Conservation (phyloP, 2,329 filamentous ascomycete genomes). For the Macrophomina phaseolina region DNA sequence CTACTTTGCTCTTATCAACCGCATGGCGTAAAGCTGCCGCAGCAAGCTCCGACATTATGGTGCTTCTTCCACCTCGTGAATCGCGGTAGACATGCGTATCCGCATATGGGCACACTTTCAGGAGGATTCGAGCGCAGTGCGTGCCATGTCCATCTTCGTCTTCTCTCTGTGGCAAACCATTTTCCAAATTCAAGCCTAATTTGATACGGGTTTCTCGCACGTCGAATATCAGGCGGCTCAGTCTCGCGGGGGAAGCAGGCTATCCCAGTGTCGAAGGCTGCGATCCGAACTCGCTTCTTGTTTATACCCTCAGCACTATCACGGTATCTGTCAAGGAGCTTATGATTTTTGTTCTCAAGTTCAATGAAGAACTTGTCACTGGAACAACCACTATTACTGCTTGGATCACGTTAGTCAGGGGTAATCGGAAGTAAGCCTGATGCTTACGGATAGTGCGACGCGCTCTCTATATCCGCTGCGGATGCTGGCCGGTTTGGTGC, state of each 20-base stretch:
- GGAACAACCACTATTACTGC: not conserved
- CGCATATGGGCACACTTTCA: constrained; percentile 30
- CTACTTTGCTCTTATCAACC: constrained; percentile 28
- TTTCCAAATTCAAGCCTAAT: not conserved
- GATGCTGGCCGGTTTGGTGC: no score
- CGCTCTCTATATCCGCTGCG: no score
- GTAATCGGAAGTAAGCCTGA: no score
- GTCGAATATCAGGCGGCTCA: not conserved
- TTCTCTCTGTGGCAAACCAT: constrained; percentile 6
- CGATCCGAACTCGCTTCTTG: not conserved
- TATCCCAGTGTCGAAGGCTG: not conserved
- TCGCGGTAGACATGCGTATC: constrained; percentile 30
- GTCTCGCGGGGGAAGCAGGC: not conserved
- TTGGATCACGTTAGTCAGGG: no score
- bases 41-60: constrained; percentile 14
- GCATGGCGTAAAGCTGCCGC: constrained; percentile 30
- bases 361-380: not conserved
- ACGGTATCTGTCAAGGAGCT: not conserved
- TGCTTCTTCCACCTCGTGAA: not conserved
- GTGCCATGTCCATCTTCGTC: constrained; percentile 31
- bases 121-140: constrained; percentile 28
- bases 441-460: no score
- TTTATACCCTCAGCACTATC: not conserved
- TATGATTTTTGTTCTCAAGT: not conserved
- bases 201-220: not conserved